Evolutionary conservation across 2,329 filamentous ascomycete species (phyloP), one percentile per base, ranked within the genome.

Genomic region (Ceratocystis destructans): DNA sequence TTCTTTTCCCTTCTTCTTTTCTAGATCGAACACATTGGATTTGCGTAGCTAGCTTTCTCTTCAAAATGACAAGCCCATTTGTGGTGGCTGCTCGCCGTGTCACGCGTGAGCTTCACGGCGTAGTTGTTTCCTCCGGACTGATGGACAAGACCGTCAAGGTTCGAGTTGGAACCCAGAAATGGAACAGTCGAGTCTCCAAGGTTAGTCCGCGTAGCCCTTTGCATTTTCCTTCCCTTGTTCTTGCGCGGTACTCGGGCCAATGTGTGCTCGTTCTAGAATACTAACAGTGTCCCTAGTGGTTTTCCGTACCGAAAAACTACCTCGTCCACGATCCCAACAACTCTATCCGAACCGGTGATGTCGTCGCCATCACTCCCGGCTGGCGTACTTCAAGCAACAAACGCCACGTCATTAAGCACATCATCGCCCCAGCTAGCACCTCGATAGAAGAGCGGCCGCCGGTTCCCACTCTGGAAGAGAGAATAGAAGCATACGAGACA

Each of bases 131-230:
- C 53, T 85, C 88, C 5, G 89, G 89, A 22, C 80, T 86, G 68
- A 91, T 91, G 87, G 77, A 84, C 68, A 89, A 87, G 76, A 91
- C 88, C 2, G 87, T 91, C 67, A 91, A 89, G 76, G 89, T 92
- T 69, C 83, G 85, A 70, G 80, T 92, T 15, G 86, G 87, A 64
- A 82, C 81, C 15, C 83, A 86, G 73, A 82, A 83, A 73, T 93
- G 87, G 86, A 88, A 92, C 73, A 81, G 80, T 68, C 79, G 82
- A 69, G 82, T 93, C 65, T 81, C 85, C 73, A 93, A 93, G 80
- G 88, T 89, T 74, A 65, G 73, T 68, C 46, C 57, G 15, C 10
- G 1, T 8, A 15, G 63, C 55, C 8, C 20, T 41, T 41, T 41
- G 10, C 10, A 15, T 41, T 12, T 41, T 2, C 37, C 12, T 41